Conservation (phyloP, 176 grass and related monocot genomes). For the Ananas comosus region DNA sequence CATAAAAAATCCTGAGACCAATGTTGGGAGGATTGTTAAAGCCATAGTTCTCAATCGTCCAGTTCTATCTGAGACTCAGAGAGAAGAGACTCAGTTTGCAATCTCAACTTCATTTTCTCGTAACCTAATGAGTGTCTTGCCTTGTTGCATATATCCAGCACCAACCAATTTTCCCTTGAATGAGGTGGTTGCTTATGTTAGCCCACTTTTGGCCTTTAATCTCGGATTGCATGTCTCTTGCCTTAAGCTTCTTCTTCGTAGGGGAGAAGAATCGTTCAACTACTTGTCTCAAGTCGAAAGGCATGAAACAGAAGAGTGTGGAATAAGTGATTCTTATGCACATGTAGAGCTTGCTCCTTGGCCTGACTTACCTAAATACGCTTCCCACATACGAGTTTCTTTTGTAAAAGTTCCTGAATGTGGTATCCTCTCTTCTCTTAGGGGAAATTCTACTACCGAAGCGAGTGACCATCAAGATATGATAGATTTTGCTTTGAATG, state of each 20-base stretch:
- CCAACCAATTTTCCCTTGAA: conserved; percentile 8
- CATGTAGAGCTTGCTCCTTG: conserved; percentile 66
- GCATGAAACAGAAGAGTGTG: conserved; percentile 1
- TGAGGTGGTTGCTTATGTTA: conserved; percentile 55
- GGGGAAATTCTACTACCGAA: conserved; percentile 46
- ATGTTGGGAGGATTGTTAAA: conserved; percentile 71
- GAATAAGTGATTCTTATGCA: conserved; percentile 28
- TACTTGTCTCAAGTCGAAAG: conserved; percentile 34
- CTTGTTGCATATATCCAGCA: conserved; percentile 33
- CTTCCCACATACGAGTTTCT: conserved; percentile 72
- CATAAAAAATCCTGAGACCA: conserved; percentile 76
- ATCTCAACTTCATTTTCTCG: conserved; percentile 16
- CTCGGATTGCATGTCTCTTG: conserved; percentile 70
- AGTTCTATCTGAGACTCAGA: conserved; percentile 9
- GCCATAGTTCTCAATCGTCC: conserved; percentile 49
- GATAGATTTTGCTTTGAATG: conserved; percentile 68
- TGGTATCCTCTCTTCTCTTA: conserved; percentile 69
- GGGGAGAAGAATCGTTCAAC: conserved; percentile 39
- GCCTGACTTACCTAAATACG: conserved; percentile 59
- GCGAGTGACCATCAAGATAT: conserved; percentile 69
- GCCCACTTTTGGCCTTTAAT: conserved; percentile 91
- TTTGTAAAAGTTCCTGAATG: conserved; percentile 88
- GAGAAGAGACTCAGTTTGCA: conserved; percentile 13
- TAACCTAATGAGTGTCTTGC: conserved; percentile 50
- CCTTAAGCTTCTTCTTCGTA: conserved; percentile 55